Percentiles rank a stretch among this genome's conserved stretches.
phyloP scores from a whole-genome alignment of 345 rosid genomes.

The Gossypium mustelinum region DNA sequence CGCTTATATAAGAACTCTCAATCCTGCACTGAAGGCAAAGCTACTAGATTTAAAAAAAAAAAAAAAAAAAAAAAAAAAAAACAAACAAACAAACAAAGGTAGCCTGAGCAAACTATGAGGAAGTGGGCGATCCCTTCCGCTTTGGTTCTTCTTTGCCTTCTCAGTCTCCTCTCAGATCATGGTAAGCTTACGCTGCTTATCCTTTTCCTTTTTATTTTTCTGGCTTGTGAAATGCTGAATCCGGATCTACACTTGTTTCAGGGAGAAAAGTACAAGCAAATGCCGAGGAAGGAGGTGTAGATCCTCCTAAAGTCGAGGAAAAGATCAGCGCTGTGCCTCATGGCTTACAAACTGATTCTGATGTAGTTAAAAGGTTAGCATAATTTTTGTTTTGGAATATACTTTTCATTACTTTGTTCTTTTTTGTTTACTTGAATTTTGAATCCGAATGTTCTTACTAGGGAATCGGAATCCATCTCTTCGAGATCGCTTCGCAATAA shows the following conservation, averaged over 20 bases:
- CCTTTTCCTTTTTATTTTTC: background rate
- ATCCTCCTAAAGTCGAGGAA: slow-evolving; percentile 96
- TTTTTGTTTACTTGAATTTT: background rate
- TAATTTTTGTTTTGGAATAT: background rate
- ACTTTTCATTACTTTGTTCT: background rate
- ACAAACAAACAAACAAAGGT: too few relatives aligned
- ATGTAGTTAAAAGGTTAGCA: slow-evolving; percentile 73
- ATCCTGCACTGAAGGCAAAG: too few relatives aligned
- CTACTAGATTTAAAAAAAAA: too few relatives aligned
- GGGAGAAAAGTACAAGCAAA: slow-evolving; percentile 77
- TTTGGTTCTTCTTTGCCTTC: slow-evolving; percentile 60
- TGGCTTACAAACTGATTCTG: slow-evolving; percentile 90
- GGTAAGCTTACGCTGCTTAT: slow-evolving; percentile 31
- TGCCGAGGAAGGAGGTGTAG: slow-evolving; percentile 60
- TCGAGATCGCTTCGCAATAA: slow-evolving; percentile 68
- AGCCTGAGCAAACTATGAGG: slow-evolving; percentile 48
- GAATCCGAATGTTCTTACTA: slow-evolving; percentile 20
- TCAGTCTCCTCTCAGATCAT: slow-evolving; percentile 79
- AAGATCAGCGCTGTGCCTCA: slow-evolving; percentile 85
- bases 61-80: too few relatives aligned
- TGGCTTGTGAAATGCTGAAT: background rate
- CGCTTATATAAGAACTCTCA: too few relatives aligned
- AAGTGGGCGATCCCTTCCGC: slow-evolving; percentile 90
- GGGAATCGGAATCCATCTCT: slow-evolving; percentile 94
- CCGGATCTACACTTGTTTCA: slow-evolving; percentile 33